Base-by-base conservation (phyloP, 2,329 filamentous ascomycete genomes). In the Karstenula rhodostoma region DNA sequence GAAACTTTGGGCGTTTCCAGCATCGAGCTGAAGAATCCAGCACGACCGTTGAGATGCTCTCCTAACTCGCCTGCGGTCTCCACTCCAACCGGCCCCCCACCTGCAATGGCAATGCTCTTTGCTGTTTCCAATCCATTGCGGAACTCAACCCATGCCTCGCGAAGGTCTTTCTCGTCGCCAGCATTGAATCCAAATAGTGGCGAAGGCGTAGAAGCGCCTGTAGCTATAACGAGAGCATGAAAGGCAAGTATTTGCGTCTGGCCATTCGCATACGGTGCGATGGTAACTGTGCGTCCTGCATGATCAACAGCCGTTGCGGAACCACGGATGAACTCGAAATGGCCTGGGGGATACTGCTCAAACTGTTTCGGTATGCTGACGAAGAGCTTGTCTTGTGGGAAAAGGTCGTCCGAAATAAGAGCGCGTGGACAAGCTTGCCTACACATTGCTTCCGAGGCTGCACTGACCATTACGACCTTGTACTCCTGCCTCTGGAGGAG, bases 1-100 rank as follows among this genome's bases (percentile, higher is more conserved):
- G 57, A 84, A 75, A 53, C 58, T 58, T 65, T 72, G 29, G 65
- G 67, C 46, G 35, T 61, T 37, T 50, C 40, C 2, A 69, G 58
- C 22, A 67, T 74, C 2, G 73, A 73, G 44, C 53, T 68, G 60
- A 83, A 77, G 71, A 71, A 77, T 4, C 81, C 77, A 0, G 79
- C 69, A 1, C 73, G 74, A 1, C 83, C 81, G 59, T 86, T 86
- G 17, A 86, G 75, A 64, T 80, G 76, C 62, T 85, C 82, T 29
- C 82, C 85, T 1, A 80, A 66, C 59, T 80, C 76, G 29, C 76
- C 77, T 1, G 78, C 77, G 13, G 70, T 72, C 63, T 80, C 77
- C 49, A 79, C 67, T 17, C 75, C 78, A 1, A 73, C 69, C 9
- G 71, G 70, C 1, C 77, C 77, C 5, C 76, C 78, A 32, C 78